phyloP scores from a whole-genome alignment of 768 basidiomycete genomes.

The Chiua virens region DNA sequence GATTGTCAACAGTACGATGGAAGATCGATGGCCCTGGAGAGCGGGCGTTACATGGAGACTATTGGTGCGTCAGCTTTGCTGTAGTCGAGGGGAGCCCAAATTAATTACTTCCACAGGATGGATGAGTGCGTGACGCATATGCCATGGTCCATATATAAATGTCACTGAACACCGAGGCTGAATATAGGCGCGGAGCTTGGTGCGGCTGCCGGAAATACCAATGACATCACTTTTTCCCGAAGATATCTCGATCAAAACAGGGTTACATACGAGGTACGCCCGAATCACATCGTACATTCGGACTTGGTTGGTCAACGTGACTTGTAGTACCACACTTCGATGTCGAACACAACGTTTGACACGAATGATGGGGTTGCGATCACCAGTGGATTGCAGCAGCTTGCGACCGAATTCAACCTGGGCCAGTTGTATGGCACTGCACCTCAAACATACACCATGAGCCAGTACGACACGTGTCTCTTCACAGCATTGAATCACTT shows the following conservation, averaged over 20 bases:
- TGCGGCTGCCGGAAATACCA: constrained; percentile 33
- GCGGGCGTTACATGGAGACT: constrained; percentile 92
- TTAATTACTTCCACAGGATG: constrained; percentile 38
- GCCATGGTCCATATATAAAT: constrained; percentile 33
- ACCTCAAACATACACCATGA: constrained; percentile 72
- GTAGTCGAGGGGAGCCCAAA: too few relatives aligned
- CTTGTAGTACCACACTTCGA: constrained; percentile 64
- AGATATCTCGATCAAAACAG: constrained; percentile 82
- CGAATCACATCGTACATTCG: background rate
- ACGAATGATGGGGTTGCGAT: constrained; percentile 54
- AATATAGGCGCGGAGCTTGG: constrained; percentile 50
- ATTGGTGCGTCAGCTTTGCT: constrained; percentile 49
- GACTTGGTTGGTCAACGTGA: background rate
- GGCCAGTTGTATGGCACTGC: constrained; percentile 64
- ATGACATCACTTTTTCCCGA: constrained; percentile 62
- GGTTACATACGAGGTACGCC: constrained; percentile 63
- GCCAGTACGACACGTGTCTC: constrained; percentile 41
- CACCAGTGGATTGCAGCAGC: constrained; percentile 50
- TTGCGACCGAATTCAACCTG: constrained; percentile 63
- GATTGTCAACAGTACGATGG: constrained; percentile 26
- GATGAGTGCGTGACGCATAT: constrained; percentile 49
- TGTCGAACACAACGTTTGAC: constrained; percentile 56
- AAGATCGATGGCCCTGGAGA: constrained; percentile 53
- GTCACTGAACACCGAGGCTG: constrained; percentile 2
- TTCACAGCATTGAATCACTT: background rate